These are phyloP conservation scores for Trichophyton mentagrophytes DNA, from an alignment of 2,329 filamentous ascomycete species.

Conservation along the genomic window DNA sequence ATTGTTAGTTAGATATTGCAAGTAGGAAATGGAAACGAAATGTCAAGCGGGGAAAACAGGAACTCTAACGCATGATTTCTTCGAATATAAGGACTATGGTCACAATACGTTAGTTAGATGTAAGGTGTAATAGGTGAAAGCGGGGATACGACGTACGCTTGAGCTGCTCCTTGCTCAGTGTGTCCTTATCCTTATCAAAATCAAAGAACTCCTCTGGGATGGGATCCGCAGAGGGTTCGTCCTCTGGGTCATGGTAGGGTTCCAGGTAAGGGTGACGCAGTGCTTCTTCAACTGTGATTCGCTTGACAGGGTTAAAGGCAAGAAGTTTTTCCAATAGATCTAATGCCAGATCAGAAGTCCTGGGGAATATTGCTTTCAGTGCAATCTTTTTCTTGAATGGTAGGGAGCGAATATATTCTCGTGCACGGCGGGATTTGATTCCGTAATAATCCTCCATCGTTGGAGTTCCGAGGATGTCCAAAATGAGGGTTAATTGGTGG, in stretches of 20 bases:
- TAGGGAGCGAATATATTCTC: constrained; percentile 94
- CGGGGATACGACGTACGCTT: constrained; percentile 52
- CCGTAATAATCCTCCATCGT: constrained; percentile 99
- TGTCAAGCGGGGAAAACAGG: neutral
- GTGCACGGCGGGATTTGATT: constrained; percentile 93
- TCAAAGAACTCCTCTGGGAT: constrained; percentile 99
- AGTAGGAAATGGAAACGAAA: no score
- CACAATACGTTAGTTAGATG: neutral
- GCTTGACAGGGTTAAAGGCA: constrained; percentile 96
- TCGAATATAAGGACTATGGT: constrained; percentile 70
- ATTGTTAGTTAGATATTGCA: constrained; percentile 1
- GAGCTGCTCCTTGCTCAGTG: constrained; percentile 91
- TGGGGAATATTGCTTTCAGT: constrained; percentile 92
- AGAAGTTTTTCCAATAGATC: constrained; percentile 91
- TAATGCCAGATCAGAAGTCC: constrained; percentile 93
- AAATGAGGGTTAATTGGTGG: constrained; percentile 91
- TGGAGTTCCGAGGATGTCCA: constrained; percentile 92
- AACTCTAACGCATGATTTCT: constrained; percentile 70
- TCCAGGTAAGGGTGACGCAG: constrained; percentile 96
- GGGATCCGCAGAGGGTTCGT: constrained; percentile 89
- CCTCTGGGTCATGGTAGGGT: constrained; percentile 96
- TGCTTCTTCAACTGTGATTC: constrained; percentile 94
- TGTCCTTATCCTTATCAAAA: constrained; percentile 99
- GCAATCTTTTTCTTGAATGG: constrained; percentile 99
- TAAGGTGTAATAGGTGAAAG: neutral